Conservation (phyloP, 345 rosid genomes). For the Gossypioides kirkii region DNA sequence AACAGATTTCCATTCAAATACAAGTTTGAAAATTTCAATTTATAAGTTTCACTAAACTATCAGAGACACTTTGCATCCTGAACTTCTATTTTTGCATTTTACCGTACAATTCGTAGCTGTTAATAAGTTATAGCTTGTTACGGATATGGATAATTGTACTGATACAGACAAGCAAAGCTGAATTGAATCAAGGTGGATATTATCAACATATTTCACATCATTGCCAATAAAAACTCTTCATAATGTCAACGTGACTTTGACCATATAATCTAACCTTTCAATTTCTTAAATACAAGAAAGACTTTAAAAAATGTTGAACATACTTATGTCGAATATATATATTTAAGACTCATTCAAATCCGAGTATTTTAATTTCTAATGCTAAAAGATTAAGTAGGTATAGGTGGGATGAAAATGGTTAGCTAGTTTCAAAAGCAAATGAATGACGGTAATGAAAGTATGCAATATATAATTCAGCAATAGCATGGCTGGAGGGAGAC, state of each 20-base stretch:
- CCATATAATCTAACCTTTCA: too few species aligned
- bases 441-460: not conserved
- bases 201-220: not conserved
- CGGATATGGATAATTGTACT: not conserved
- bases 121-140: not conserved
- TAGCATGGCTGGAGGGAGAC: conserved; percentile 16
- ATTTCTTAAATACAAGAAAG: too few species aligned
- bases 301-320: too few species aligned
- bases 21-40: too few species aligned
- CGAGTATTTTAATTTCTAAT: not conserved
- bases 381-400: not conserved
- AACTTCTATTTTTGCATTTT: too few species aligned
- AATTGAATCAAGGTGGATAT: not conserved
- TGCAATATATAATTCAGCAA: conserved; percentile 13
- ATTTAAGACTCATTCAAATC: too few species aligned
- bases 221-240: not conserved
- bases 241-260: too few species aligned
- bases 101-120: too few species aligned
- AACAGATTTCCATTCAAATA: too few species aligned
- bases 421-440: conserved; percentile 1
- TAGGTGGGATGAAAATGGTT: not conserved
- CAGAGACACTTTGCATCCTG: too few species aligned
- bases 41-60: too few species aligned
- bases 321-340: too few species aligned
- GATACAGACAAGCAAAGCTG: not conserved